Percentiles rank a stretch among this genome's conserved stretches.
phyloP scores from a whole-genome alignment of 495 filamentous ascomycete species.

The Sordaria brevicollis region DNA sequence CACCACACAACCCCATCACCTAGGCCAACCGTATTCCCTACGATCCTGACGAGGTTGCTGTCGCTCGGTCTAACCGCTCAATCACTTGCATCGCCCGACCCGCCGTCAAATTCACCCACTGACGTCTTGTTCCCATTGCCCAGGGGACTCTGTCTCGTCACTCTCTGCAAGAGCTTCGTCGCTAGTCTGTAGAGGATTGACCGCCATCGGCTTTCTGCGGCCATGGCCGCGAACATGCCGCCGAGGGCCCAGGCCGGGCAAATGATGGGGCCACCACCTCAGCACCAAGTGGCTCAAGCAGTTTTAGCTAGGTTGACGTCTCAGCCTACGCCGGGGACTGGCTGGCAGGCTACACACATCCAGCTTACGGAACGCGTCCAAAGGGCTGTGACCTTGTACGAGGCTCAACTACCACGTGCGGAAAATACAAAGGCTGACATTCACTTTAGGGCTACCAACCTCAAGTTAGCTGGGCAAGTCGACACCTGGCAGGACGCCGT shows the following conservation, averaged over 20 bases:
- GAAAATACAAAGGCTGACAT: neutral
- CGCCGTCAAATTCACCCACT: neutral
- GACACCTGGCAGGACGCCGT: slow-evolving; percentile 20
- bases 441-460: neutral
- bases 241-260: slow-evolving; percentile 30
- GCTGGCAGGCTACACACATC: slow-evolving; percentile 25
- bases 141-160: neutral
- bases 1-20: neutral
- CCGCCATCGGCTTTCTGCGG: slow-evolving; percentile 17
- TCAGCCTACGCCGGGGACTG: slow-evolving; percentile 10
- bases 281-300: slow-evolving; percentile 4
- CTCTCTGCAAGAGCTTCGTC: neutral
- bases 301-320: slow-evolving; percentile 7
- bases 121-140: neutral
- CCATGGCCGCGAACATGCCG: slow-evolving; percentile 40
- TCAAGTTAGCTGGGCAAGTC: neutral
- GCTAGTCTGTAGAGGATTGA: slow-evolving; percentile 4
- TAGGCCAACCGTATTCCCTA: neutral
- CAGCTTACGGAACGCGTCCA: slow-evolving; percentile 18
- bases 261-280: slow-evolving; percentile 26
- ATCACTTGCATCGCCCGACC: neutral
- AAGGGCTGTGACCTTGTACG: slow-evolving; percentile 28
- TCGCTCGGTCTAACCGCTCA: neutral
- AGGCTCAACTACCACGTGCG: neutral
- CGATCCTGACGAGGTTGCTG: neutral